These are phyloP conservation scores for Amylostereum areolatum DNA, from an alignment of 1,284 basidiomycete species.

Conservation along the genomic window DNA sequence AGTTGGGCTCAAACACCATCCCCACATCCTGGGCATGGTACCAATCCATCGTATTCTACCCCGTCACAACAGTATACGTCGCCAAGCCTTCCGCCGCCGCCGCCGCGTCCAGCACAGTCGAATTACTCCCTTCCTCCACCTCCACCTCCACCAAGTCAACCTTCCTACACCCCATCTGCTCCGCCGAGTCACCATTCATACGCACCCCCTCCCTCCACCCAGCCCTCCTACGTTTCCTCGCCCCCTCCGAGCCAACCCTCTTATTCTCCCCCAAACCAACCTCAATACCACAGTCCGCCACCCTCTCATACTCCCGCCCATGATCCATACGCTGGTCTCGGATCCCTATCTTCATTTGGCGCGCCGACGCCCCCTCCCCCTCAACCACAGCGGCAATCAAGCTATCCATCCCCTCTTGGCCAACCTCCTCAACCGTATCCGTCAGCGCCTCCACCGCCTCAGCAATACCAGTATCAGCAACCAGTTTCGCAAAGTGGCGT, in stretches of 20 bases:
- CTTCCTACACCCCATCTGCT: conserved; percentile 17
- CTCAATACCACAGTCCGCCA: conserved; percentile 12
- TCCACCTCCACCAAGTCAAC: conserved; percentile 16
- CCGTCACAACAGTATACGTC: conserved; percentile 1
- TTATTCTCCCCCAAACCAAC: no score
- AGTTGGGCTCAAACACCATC: conserved; percentile 7
- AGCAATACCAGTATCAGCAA: conserved; percentile 6
- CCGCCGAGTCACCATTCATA: conserved; percentile 18
- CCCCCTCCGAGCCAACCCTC: conserved; percentile 3
- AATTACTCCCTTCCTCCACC: conserved; percentile 22
- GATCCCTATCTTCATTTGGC: conserved; percentile 7
- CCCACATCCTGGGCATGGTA: conserved; percentile 11
- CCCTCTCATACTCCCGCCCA: conserved; percentile 30
- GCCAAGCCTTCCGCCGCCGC: conserved; percentile 18
- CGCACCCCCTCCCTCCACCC: conserved; percentile 17
- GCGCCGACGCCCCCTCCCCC: conserved; percentile 23
- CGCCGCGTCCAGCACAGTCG: conserved; percentile 22
- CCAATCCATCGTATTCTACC: conserved; percentile 1
- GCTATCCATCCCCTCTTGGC: conserved; percentile 17
- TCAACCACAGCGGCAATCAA: conserved; percentile 23
- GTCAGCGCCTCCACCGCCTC: conserved; percentile 10
- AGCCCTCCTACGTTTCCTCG: conserved; percentile 12
- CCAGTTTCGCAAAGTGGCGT: not conserved
- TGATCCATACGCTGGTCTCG: conserved; percentile 13
- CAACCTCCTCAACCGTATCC: conserved; percentile 23